Evolutionary conservation across 2,329 filamentous ascomycete genomes (phyloP).

Genomic region (Aureobasidium subglaciale): DNA sequence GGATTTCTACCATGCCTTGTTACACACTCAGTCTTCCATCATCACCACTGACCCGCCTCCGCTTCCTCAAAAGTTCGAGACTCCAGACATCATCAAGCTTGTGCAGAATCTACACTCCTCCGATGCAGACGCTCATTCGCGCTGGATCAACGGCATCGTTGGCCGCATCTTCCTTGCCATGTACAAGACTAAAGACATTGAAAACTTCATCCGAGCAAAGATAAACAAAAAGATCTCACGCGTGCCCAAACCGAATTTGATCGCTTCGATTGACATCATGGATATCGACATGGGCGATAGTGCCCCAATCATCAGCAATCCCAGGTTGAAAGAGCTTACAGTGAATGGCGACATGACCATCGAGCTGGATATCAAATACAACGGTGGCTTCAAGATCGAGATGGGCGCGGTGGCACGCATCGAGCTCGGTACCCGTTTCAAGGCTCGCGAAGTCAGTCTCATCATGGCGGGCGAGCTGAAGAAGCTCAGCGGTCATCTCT

Average conservation of each 20-base stretch:
- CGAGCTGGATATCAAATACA: slow-evolving; percentile 82
- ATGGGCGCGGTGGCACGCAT: slow-evolving; percentile 90
- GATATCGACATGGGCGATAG: slow-evolving; percentile 80
- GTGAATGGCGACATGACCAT: slow-evolving; percentile 85
- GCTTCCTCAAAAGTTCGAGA: slow-evolving; percentile 67
- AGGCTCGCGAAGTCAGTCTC: slow-evolving; percentile 80
- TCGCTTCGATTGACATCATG: slow-evolving; percentile 75
- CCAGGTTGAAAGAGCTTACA: slow-evolving; percentile 78
- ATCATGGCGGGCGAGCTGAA: slow-evolving; percentile 80
- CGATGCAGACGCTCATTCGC: slow-evolving; percentile 80
- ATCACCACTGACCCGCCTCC: slow-evolving; percentile 55
- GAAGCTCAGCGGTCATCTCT: slow-evolving; percentile 73
- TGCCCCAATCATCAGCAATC: slow-evolving; percentile 82
- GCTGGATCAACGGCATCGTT: slow-evolving; percentile 89
- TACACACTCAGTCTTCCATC: slow-evolving; percentile 73
- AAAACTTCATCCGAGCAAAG: slow-evolving; percentile 72
- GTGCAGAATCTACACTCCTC: slow-evolving; percentile 87
- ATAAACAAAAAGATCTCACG: slow-evolving; percentile 94
- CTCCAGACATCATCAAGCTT: slow-evolving; percentile 78
- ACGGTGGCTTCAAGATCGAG: slow-evolving; percentile 81
- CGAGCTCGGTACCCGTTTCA: slow-evolving; percentile 82
- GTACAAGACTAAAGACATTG: slow-evolving; percentile 76
- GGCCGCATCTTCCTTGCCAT: slow-evolving; percentile 82
- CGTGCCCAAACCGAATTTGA: slow-evolving; percentile 84
- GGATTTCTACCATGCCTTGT: slow-evolving; percentile 91